Evolutionary conservation across 2,329 filamentous ascomycete species (phyloP).

Genomic region (Cryphonectria parasitica): DNA sequence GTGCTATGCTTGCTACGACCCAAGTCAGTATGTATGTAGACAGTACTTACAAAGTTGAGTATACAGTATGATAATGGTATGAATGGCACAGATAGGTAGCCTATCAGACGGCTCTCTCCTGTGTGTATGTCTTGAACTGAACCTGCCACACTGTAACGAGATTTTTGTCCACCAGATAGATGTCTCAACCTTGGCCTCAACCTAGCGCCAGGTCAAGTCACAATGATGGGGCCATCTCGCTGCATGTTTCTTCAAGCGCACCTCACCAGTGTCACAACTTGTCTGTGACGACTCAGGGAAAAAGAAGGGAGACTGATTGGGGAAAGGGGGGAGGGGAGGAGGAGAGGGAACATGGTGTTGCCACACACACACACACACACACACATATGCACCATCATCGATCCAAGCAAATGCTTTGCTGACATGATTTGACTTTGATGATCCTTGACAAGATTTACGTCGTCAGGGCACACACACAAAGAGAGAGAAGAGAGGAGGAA

Average conservation of each 20-base stretch:
- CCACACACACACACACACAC: background rate
- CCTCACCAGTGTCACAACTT: slow-evolving; percentile 4
- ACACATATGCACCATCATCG: slow-evolving; percentile 6
- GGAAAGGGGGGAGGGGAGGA: background rate
- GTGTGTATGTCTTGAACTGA: background rate
- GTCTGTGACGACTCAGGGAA: background rate
- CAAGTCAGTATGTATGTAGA: background rate
- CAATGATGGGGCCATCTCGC: slow-evolving; percentile 11
- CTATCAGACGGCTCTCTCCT: background rate
- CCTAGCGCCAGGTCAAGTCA: slow-evolving; percentile 5
- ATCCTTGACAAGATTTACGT: background rate
- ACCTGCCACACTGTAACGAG: background rate
- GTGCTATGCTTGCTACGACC: background rate
- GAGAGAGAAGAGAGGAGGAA: background rate
- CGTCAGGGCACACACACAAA: slow-evolving; percentile 3
- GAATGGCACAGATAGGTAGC: background rate
- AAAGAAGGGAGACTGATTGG: background rate
- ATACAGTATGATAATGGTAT: background rate
- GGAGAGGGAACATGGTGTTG: slow-evolving; percentile 6
- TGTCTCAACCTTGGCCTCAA: slow-evolving; percentile 1
- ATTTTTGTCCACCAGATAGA: background rate
- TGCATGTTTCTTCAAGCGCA: background rate
- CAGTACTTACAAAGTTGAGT: background rate
- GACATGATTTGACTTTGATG: slow-evolving; percentile 18
- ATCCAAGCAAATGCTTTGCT: slow-evolving; percentile 15